Percentiles rank a stretch among this genome's conserved stretches.
Evolutionary conservation across 176 grass and related monocot species (phyloP).

Genomic region (Tillandsia fasciculata): DNA sequence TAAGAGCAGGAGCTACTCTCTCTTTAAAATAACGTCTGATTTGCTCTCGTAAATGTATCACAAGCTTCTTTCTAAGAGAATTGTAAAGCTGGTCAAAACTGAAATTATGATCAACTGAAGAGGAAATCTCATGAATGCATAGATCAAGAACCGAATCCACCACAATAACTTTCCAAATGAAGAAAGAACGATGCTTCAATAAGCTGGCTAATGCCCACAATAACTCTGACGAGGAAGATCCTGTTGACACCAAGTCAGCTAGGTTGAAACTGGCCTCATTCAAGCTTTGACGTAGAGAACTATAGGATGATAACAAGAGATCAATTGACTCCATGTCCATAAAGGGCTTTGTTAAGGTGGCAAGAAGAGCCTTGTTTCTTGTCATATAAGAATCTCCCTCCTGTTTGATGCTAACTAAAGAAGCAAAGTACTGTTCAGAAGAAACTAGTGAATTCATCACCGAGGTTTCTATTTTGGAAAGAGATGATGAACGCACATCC

Average conservation of each 20-base stretch:
- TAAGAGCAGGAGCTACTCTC: conserved; percentile 51
- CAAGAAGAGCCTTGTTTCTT: conserved; percentile 64
- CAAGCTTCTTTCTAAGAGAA: conserved; percentile 76
- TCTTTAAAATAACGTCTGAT: conserved; percentile 48
- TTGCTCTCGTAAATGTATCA: conserved; percentile 58
- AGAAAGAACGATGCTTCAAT: conserved; percentile 70
- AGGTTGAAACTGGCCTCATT: conserved; percentile 31
- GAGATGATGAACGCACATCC: conserved; percentile 64
- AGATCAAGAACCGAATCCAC: conserved; percentile 76
- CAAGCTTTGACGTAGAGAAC: conserved; percentile 29
- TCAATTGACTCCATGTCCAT: conserved; percentile 66
- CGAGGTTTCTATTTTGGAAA: conserved; percentile 63
- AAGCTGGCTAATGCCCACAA: conserved; percentile 55
- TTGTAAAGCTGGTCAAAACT: conserved; percentile 68
- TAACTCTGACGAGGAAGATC: conserved; percentile 55
- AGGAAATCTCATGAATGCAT: conserved; percentile 83
- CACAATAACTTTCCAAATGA: conserved; percentile 79
- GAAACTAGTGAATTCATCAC: conserved; percentile 64
- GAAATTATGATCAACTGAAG: conserved; percentile 65
- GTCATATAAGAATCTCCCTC: conserved; percentile 47
- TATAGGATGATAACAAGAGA: conserved; percentile 36
- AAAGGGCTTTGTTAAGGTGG: conserved; percentile 61
- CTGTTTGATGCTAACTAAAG: conserved; percentile 56
- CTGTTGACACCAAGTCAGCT: conserved; percentile 35
- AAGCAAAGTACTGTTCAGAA: conserved; percentile 56